Evolutionary conservation across 1,139 yeast genomes (phyloP), one percentile per base, ranked within the genome.

Genomic region (Tardiomyces blankii): DNA sequence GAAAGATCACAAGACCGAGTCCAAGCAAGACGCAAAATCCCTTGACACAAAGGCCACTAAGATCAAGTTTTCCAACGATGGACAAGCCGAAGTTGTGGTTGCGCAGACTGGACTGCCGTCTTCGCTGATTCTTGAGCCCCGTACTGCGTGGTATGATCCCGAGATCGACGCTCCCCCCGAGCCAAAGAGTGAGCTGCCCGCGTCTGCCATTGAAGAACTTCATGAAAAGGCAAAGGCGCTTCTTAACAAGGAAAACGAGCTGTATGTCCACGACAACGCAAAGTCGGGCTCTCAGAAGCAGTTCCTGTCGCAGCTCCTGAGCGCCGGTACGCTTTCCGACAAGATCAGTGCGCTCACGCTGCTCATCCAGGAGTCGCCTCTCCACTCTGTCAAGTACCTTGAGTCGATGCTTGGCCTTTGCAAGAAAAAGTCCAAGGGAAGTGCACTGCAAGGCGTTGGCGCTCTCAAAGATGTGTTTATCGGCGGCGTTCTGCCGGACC

Each of bases 261-360:
- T 73, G 1, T 91, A 84, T 61, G 75, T 77, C 50, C 42, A 47
- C 14, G 80, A 80, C 51, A 46, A 49, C 18, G 13, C 23, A 3
- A 42, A 40, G 23, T 48, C 48, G 33, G 50, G 55, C 32, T 83
- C 95, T 2, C 96, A 89, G 64, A 82, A 79, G 63, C 84, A 83
- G 73, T 89, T 89, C 63, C 80, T 89, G 74, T 76, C 91, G 1
- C 95, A 91, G 65, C 82, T 91, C 53, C 74, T 91, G 59, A 74
- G 89, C 6, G 84, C 81, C 52, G 99, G 99, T 84, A 91, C 99
- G 0, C 73, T 91, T 55, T 82, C 80, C 57, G 99, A 91, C 82
- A 89, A 91, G 67, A 85, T 91, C 48, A 86, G 96, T 42, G 96
- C 98, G 0, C 73, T 91, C 58, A 89, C 98, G 0, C 76, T 91